Evolutionary conservation across 306 rosid genomes (phyloP).

Genomic region (Casuarina glauca): DNA sequence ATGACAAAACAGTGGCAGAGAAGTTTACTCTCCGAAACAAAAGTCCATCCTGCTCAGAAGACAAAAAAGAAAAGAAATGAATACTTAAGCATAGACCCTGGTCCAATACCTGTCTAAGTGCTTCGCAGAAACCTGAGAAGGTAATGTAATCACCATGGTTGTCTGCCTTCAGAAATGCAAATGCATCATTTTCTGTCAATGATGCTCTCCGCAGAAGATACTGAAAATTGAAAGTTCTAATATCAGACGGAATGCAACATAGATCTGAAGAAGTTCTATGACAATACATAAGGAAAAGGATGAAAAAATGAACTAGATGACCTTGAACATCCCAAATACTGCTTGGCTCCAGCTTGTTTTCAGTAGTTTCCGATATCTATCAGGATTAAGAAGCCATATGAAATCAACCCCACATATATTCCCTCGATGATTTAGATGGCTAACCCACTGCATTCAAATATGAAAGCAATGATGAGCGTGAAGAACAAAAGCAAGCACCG

Average conservation of each 20-base stretch:
- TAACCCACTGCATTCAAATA: conserved; percentile 77
- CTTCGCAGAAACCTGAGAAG: conserved; percentile 70
- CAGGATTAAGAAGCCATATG: conserved; percentile 90
- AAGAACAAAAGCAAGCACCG: conserved; percentile 13
- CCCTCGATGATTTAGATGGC: conserved; percentile 95
- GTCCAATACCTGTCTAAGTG: conserved; percentile 57
- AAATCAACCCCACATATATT: conserved; percentile 96
- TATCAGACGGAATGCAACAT: conserved; percentile 17
- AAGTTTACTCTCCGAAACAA: background rate
- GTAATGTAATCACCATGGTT: conserved; percentile 58
- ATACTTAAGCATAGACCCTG: background rate
- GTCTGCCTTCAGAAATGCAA: conserved; percentile 70
- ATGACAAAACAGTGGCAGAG: background rate
- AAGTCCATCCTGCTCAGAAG: background rate
- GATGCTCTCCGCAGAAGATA: conserved; percentile 59
- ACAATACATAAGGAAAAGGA: background rate
- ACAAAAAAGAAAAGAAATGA: background rate
- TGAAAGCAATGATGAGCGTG: conserved; percentile 4
- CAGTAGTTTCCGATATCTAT: conserved; percentile 61
- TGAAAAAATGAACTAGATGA: conserved; percentile 13
- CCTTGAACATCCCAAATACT: conserved; percentile 87
- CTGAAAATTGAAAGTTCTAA: conserved; percentile 46
- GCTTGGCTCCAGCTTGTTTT: conserved; percentile 83
- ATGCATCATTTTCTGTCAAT: conserved; percentile 63
- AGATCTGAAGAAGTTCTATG: background rate